A percentile compares a stretch with the other conserved stretches of the same genome.
Conservation (phyloP, 345 rosid genomes). For the Gossypium herbaceum region DNA sequence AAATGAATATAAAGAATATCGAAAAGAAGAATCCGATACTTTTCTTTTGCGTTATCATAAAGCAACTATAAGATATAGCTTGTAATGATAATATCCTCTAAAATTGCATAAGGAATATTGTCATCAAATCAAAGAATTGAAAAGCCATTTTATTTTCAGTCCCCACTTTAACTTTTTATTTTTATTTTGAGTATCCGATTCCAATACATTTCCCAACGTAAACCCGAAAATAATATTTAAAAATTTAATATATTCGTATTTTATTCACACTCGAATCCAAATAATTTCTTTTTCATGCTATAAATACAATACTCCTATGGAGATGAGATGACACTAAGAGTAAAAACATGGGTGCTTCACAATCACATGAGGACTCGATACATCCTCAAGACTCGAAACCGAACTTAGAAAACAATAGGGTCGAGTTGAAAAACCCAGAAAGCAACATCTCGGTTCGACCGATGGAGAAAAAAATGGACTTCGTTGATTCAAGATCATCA, state of each 20-base stretch:
- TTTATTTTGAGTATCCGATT: too few relatives aligned
- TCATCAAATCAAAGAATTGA: background rate
- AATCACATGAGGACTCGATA: background rate
- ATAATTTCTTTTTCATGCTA: background rate
- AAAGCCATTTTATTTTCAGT: too few relatives aligned
- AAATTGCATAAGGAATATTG: background rate
- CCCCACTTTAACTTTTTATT: too few relatives aligned
- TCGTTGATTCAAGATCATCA: background rate
- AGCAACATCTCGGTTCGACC: background rate
- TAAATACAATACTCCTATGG: background rate
- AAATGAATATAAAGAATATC: background rate
- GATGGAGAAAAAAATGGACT: background rate
- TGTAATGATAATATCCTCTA: background rate
- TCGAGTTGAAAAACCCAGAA: background rate
- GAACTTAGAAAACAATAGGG: background rate
- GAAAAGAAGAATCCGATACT: background rate
- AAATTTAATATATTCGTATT: too few relatives aligned
- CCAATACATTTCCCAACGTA: too few relatives aligned
- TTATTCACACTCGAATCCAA: too few relatives aligned
- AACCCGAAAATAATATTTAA: too few relatives aligned
- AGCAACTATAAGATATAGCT: background rate
- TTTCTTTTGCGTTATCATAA: background rate
- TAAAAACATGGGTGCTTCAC: conserved; percentile 29
- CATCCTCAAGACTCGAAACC: background rate
- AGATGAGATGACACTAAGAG: background rate